These are phyloP conservation scores for Astrephomene gubernaculifera DNA, from an alignment of 139 green algal species.

Conservation along the genomic window DNA sequence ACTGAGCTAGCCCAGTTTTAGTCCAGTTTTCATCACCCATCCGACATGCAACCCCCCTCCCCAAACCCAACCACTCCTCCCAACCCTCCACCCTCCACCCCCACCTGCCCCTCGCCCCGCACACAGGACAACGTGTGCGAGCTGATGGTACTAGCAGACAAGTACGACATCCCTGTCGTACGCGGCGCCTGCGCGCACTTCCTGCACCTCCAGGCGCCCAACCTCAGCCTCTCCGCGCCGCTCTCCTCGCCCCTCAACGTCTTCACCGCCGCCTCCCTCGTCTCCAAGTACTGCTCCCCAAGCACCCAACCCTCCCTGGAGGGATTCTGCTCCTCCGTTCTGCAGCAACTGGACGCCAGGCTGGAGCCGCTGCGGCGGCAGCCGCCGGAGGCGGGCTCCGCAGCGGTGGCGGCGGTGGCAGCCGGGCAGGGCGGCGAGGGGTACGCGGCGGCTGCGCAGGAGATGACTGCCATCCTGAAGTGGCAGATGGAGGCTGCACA, in stretches of 20 bases:
- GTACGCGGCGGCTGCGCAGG: not conserved
- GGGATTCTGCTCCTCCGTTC: not conserved
- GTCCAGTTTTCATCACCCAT: no score
- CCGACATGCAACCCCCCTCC: no score
- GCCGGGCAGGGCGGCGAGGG: no score
- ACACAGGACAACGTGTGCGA: not conserved
- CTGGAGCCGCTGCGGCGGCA: conserved; percentile 6
- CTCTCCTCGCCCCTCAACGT: conserved; percentile 1
- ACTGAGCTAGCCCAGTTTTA: no score
- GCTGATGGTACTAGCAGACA: conserved; percentile 25
- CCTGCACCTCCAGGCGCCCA: not conserved
- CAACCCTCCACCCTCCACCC: no score
- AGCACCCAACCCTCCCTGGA: not conserved
- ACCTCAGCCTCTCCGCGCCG: not conserved
- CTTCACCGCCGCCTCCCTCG: not conserved
- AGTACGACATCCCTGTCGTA: conserved; percentile 34
- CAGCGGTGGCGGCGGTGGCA: no score
- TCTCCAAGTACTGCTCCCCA: not conserved
- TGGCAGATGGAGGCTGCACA: conserved; percentile 4
- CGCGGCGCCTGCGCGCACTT: conserved; percentile 23
- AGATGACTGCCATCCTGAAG: not conserved
- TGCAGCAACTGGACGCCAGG: not conserved
- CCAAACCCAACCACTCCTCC: no score
- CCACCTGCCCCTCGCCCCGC: not conserved
- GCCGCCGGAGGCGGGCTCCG: not conserved